Evolutionary conservation across 2,329 filamentous ascomycete genomes (phyloP), one percentile per base, ranked within the genome.

Genomic region (Lecanosticta acicola): DNA sequence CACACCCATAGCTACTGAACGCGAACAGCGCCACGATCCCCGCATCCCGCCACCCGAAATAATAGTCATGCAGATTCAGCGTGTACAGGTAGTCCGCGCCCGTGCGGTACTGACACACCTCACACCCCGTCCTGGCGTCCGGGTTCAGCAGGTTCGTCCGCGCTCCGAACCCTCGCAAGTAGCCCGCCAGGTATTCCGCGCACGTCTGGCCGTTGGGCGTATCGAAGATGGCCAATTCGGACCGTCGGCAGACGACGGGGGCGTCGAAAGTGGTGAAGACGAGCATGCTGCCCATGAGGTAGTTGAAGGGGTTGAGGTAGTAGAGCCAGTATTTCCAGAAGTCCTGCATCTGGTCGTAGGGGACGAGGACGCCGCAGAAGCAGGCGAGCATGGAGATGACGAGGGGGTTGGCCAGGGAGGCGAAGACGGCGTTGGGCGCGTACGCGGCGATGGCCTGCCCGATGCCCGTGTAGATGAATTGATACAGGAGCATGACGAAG

Each of bases 1-100:
- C 73, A 47, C 74, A 43, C 2, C 61, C 67, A 49, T 83, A 84
- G 1, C 41, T 46, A 16, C 29, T 43, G 4, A 53, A 48, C 1
- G 69, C 74, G 53, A 83, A 82, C 3, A 79, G 65, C 1, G 74
- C 75, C 2, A 76, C 72, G 39, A 84, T 79, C 0, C 59, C 83
- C 0, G 78, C 78, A 62, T 86, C 73, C 39, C 83, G 72, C 83
- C 83, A 87, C 0, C 80, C 82, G 54, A 80, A 80, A 49, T 72
- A 78, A 53, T 84, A 79, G 3, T 79, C 71, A 1, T 70, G 69
- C 5, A 86, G 56, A 58, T 85, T 83, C 10, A 86, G 51, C 0
- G 71, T 78, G 2, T 64, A 56, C 2, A 86, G 61, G 52, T 83
- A 86, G 46, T 84, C 81, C 4, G 73, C 69, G 0, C 80, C 82